phyloP scores from a whole-genome alignment of 306 rosid genomes.

The Cicer pinnatifidum region DNA sequence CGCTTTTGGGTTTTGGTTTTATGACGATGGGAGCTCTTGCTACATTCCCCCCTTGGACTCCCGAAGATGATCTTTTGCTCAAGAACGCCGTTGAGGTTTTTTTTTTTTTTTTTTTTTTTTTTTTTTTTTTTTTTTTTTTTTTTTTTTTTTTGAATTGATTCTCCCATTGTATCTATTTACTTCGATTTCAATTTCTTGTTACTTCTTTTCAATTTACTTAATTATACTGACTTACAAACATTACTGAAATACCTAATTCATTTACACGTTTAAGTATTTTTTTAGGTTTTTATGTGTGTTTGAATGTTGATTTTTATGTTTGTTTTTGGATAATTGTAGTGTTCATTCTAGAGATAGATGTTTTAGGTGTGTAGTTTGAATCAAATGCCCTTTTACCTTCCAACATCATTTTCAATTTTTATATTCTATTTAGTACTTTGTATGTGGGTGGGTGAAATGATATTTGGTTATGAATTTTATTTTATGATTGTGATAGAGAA shows the following conservation, averaged over 20 bases:
- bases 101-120: constrained; percentile 16
- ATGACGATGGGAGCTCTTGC: constrained; percentile 75
- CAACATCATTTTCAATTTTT: too few relatives aligned
- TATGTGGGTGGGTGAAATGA: too few relatives aligned
- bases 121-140: constrained; percentile 40
- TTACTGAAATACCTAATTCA: neutral
- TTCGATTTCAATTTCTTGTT: neutral
- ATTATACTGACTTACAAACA: neutral
- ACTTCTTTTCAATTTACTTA: too few relatives aligned
- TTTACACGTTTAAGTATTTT: neutral
- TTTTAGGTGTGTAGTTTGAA: constrained; percentile 19
- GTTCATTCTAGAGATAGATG: constrained; percentile 1
- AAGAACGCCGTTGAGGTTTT: constrained; percentile 90
- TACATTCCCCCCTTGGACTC: constrained; percentile 62
- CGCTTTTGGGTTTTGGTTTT: constrained; percentile 8
- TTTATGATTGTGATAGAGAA: too few relatives aligned
- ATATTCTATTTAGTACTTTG: too few relatives aligned
- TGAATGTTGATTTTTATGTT: neutral
- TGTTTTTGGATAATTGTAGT: neutral
- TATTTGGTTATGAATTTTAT: too few relatives aligned
- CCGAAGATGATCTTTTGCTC: constrained; percentile 82
- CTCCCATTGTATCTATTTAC: too few relatives aligned
- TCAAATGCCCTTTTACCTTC: neutral
- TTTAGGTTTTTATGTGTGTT: neutral
- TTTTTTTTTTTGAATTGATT: constrained; percentile 9